Conservation (phyloP, 2,329 filamentous ascomycete genomes). For the Lecanicillium sp. region DNA sequence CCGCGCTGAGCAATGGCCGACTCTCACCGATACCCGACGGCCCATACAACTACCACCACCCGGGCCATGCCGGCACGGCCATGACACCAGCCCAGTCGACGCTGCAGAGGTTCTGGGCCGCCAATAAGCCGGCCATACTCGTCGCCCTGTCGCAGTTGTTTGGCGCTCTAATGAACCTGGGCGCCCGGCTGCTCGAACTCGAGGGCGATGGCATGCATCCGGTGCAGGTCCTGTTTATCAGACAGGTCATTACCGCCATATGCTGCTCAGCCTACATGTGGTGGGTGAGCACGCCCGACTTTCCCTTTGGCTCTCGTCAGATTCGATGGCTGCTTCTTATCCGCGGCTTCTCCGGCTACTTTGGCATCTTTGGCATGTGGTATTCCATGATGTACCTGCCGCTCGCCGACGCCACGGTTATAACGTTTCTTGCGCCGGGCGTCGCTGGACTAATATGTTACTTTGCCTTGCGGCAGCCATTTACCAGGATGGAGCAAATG, state of each 20-base stretch:
- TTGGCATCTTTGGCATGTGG: constrained; percentile 74
- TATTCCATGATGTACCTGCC: constrained; percentile 65
- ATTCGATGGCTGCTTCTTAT: constrained; percentile 61
- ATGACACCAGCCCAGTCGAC: constrained; percentile 13
- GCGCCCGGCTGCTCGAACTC: constrained; percentile 67
- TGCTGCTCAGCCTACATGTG: constrained; percentile 68
- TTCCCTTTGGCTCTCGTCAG: constrained; percentile 60
- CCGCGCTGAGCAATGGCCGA: constrained; percentile 13
- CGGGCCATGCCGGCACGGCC: not conserved
- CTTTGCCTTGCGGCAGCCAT: constrained; percentile 65
- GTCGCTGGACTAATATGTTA: constrained; percentile 76
- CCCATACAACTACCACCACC: constrained; percentile 3
- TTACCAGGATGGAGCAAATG: constrained; percentile 68
- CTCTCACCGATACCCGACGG: constrained; percentile 12
- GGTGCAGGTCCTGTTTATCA: constrained; percentile 73
- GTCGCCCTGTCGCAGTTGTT: constrained; percentile 75
- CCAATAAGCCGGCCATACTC: constrained; percentile 65
- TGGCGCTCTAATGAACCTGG: constrained; percentile 77
- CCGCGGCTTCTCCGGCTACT: constrained; percentile 63
- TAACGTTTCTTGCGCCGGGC: constrained; percentile 78
- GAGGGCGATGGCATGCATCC: constrained; percentile 69
- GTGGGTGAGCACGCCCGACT: constrained; percentile 57
- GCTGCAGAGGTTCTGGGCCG: constrained; percentile 41
- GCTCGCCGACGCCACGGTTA: constrained; percentile 79
- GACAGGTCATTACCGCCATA: constrained; percentile 67